phyloP scores from a whole-genome alignment of 164 flowering plant species.

The Cinnamomum chago region DNA sequence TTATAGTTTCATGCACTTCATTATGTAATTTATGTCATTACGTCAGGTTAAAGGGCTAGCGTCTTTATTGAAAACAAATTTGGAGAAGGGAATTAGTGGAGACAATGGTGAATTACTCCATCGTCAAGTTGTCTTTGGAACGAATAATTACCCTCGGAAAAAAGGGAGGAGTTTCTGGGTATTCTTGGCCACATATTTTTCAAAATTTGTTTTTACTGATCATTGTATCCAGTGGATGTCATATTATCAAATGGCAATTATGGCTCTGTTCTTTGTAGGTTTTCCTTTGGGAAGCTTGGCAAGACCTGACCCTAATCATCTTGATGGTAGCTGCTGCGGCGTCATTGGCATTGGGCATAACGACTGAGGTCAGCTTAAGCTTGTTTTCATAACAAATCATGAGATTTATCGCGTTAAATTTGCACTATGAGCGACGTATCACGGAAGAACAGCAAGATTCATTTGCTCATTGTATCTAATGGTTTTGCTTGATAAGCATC shows the following conservation, averaged over 20 bases:
- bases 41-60: conserved; percentile 66
- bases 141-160: conserved; percentile 88
- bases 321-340: conserved; percentile 92
- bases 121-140: conserved; percentile 64
- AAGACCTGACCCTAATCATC: conserved; percentile 86
- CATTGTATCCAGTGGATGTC: too few species aligned
- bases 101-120: conserved; percentile 65
- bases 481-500: too few species aligned
- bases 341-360: conserved; percentile 84
- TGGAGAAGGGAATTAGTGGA: conserved; percentile 75
- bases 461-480: too few species aligned
- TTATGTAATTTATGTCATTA: conserved; percentile 14
- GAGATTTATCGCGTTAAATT: too few species aligned
- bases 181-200: conserved; percentile 6
- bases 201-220: too few species aligned
- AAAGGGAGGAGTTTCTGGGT: conserved; percentile 88
- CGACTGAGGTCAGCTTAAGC: conserved; percentile 61
- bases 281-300: conserved; percentile 97
- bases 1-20: not conserved
- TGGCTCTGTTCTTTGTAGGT: conserved; percentile 28
- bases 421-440: too few species aligned
- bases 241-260: not conserved
- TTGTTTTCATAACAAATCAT: too few species aligned
- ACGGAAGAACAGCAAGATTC: too few species aligned
- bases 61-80: conserved; percentile 48